Evolutionary conservation across 2,329 filamentous ascomycete species (phyloP).

Genomic region (Fusarium setosum): DNA sequence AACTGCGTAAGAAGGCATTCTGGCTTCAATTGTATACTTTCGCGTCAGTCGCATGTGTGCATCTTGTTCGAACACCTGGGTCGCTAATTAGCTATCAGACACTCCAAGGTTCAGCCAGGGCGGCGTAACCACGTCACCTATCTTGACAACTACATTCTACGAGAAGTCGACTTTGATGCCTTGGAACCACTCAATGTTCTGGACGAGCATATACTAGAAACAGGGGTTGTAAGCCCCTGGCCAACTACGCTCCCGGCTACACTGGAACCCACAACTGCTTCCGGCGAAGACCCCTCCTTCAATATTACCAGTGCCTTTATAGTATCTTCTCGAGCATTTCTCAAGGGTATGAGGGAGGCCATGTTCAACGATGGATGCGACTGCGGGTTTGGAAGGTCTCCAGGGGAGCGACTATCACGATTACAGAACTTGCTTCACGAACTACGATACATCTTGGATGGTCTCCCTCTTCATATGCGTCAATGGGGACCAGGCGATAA

Average conservation of each 20-base stretch:
- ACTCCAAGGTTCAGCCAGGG: constrained; percentile 34
- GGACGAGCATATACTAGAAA: constrained; percentile 48
- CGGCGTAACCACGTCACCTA: constrained; percentile 40
- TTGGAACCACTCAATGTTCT: constrained; percentile 46
- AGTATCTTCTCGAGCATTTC: constrained; percentile 44
- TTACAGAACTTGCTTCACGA: constrained; percentile 43
- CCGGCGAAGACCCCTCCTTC: constrained; percentile 2
- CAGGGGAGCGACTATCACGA: constrained; percentile 16
- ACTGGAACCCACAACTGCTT: background rate
- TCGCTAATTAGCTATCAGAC: constrained; percentile 13
- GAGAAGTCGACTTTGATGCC: constrained; percentile 46
- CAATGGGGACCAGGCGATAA: constrained; percentile 17
- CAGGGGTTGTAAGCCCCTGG: constrained; percentile 5
- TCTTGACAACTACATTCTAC: constrained; percentile 43
- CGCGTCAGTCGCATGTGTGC: constrained; percentile 12
- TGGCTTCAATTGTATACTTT: constrained; percentile 50
- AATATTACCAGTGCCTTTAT: constrained; percentile 45
- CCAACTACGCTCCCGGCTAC: constrained; percentile 10
- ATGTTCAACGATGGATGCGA: constrained; percentile 28
- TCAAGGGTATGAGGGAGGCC: constrained; percentile 26
- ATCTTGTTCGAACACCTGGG: no score
- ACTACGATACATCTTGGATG: constrained; percentile 46
- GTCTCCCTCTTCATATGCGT: constrained; percentile 31
- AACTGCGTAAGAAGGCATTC: constrained; percentile 51
- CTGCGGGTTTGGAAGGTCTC: constrained; percentile 12